Base-by-base conservation (phyloP, 1,284 basidiomycete genomes). In the Amylostereum chailletii region DNA sequence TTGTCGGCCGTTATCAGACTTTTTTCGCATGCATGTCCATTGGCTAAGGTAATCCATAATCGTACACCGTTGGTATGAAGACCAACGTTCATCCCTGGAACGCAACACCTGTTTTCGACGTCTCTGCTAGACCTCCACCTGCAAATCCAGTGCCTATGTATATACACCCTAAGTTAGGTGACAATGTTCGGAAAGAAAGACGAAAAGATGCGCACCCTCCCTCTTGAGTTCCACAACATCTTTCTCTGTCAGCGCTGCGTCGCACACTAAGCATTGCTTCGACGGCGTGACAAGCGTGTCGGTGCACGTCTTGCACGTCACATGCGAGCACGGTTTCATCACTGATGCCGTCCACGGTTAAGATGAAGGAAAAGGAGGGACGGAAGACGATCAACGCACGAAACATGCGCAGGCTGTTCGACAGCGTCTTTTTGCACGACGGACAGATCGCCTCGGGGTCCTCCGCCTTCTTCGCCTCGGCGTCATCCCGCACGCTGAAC, bases 121-220 rank as follows among this genome's bases (percentile, higher is more conserved):
- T 84, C 65, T 92, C 89, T n/a, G 91, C 88, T 53, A 91, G 65
- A n/a, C 91, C 91, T 26, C 91, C 91, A 34, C 88, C 88, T 5
- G 91, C 90, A 60, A 87, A 94, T 0, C 91, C 91, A 4, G 91
- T 94, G 26, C 90, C 88, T 90, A 47, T 19, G 19, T 19, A 47
- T 54, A 51, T 52, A 45, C 31, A 34, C 46, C 47, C 46, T 8
- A 34, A 52, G 29, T 44, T 54, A 19, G 19, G 11, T 48, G 30
- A 36, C 33, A 34, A 39, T n/a, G 9, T 33, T 5, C 5, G 39
- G 31, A 46, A 4, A 27, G 26, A 39, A 37, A 37, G 43, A n/a
- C 39, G 5, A 19, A 42, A 32, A 27, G 26, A 6, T 5, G 41
- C 55, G 54, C 50, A 83, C 90, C 91, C 78, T 95, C 91, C 54